Conservation (phyloP, 2,329 filamentous ascomycete species). For the Microcyclosporella mali region DNA sequence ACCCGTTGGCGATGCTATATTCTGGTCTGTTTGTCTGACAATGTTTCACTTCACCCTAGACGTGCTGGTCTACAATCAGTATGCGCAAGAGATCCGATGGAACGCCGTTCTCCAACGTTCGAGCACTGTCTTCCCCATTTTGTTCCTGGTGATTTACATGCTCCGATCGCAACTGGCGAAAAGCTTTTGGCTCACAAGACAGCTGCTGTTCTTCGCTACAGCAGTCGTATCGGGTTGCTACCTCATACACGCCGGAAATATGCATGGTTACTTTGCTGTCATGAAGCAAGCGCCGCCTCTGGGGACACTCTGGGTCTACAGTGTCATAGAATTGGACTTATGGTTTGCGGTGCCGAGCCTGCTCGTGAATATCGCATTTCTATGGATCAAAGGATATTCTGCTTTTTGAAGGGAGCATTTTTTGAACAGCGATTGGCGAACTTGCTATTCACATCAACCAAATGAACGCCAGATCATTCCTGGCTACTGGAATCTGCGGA, state of each 20-base stretch:
- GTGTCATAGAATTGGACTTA: constrained; percentile 77
- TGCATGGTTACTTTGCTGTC: constrained; percentile 71
- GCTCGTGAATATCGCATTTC: constrained; percentile 45
- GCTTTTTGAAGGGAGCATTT: constrained; percentile 22
- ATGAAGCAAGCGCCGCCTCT: constrained; percentile 90
- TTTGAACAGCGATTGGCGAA: no score
- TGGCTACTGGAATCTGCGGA: no score
- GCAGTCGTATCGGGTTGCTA: constrained; percentile 65
- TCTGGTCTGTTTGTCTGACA: constrained; percentile 53
- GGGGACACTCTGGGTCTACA: constrained; percentile 89
- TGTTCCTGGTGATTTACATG: constrained; percentile 42
- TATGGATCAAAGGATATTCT: constrained; percentile 50
- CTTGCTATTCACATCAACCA: no score
- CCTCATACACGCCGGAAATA: constrained; percentile 75
- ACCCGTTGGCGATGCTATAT: constrained; percentile 42
- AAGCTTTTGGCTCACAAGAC: constrained; percentile 40
- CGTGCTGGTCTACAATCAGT: constrained; percentile 72
- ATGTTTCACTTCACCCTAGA: constrained; percentile 74
- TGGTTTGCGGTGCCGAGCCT: constrained; percentile 56
- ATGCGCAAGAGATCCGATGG: constrained; percentile 62
- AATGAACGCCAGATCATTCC: no score
- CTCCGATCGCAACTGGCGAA: constrained; percentile 36
- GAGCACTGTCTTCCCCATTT: constrained; percentile 38
- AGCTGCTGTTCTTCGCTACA: constrained; percentile 56
- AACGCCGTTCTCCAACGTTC: constrained; percentile 48